Evolutionary conservation across 306 rosid species (phyloP), one percentile per base, ranked within the genome.

Genomic region (Lupinus albus): DNA sequence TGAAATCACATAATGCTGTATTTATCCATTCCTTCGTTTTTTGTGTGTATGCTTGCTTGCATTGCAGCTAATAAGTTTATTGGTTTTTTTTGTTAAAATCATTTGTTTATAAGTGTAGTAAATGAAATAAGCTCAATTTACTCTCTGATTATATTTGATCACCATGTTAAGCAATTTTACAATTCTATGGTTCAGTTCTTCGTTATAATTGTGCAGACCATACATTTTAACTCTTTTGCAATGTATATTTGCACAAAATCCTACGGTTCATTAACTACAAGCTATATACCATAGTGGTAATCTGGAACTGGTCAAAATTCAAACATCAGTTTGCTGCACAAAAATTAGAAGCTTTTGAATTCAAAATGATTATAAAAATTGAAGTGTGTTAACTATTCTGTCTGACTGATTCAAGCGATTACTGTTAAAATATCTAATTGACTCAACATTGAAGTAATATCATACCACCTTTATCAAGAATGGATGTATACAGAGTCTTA

Each of bases 41-140:
- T 14, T 41, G 6, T 71, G 28, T 14, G 44, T 44, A 6, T 76
- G 7, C 16, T 61, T 50, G 36, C 41, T n/a, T 51, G 17, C 60
- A 11, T n/a, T 51, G 17, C 60, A 11, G 39, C 41, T 38, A 15
- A 50, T 28, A 20, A 13, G 5, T 25, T 52, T 11, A 45, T 35
- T 50, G 50, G 44, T 12, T 70, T 36, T 59, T 45, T 45, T 64
- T 33, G 68, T 61, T 55, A 30, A 74, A 53, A 38, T 47, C 45
- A 41, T 63, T 36, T 46, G 51, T 55, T 58, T 38, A 57, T 48
- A 48, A 3, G 59, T 35, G 12, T 7, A 52, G 51, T 67, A n/a
- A 36, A 16, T 67, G 49, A 21, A 67, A 35, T 67, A 25, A 30
- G 13, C 15, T 54, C 16, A 5, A 41, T 54, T 32, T 16, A 13